Conservation (phyloP, 208 protist species). For the Acanthamoeba castellanii region DNA sequence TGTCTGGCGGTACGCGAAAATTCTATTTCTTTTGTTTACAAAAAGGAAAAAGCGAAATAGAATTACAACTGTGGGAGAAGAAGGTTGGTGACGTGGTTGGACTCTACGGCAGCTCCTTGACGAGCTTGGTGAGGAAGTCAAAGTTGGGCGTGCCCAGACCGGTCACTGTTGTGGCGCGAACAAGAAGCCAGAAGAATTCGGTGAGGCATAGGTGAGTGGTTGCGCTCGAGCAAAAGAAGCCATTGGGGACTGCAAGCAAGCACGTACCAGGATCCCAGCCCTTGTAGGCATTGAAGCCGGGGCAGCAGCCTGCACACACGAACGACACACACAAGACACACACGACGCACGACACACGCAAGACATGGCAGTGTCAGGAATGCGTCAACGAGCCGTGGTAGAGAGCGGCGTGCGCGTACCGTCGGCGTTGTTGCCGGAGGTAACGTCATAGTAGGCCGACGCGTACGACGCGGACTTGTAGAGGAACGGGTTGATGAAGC, state of each 20-base stretch:
- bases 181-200: not conserved
- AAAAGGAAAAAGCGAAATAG: too few relatives aligned
- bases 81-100: too few relatives aligned
- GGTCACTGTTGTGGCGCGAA: not conserved
- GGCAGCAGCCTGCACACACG: not conserved
- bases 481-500: constrained; percentile 88
- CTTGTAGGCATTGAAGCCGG: constrained; percentile 62
- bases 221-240: too few relatives aligned
- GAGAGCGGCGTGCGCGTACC: not conserved
- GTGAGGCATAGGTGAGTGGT: not conserved
- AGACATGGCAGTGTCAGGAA: not conserved
- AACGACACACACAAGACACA: not conserved
- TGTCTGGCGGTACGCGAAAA: too few relatives aligned
- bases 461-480: constrained; percentile 76
- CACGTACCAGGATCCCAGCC: constrained; percentile 57
- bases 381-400: not conserved
- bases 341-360: not conserved
- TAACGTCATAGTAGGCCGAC: constrained; percentile 84
- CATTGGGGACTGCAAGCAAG: not conserved
- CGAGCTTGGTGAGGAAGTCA: not conserved
- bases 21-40: too few relatives aligned
- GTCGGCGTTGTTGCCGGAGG: constrained; percentile 79
- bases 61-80: too few relatives aligned
- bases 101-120: not conserved
- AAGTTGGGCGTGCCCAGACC: constrained; percentile 68